Conservation (phyloP, 305 asterid species). For the Solanum hybrid region DNA sequence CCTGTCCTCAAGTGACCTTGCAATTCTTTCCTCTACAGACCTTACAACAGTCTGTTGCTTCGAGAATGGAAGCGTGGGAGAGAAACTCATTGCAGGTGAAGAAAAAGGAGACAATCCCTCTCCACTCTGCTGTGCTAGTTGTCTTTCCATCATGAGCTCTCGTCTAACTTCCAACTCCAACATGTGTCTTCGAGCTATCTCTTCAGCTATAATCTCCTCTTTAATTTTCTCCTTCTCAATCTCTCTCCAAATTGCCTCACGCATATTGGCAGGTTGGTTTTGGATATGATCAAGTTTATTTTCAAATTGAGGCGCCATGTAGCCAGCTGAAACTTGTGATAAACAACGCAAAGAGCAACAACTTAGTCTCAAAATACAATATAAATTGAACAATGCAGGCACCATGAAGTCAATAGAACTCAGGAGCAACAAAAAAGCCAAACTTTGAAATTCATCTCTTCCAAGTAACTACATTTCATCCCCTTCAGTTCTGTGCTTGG, state of each 20-base stretch:
- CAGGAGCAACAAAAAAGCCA: background rate
- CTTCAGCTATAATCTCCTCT: slow-evolving; percentile 41
- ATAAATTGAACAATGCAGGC: background rate
- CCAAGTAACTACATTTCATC: background rate
- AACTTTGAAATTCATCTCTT: background rate
- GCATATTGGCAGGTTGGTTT: slow-evolving; percentile 1
- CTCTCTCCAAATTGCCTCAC: slow-evolving; percentile 26
- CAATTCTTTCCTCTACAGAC: slow-evolving; percentile 20
- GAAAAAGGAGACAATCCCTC: slow-evolving; percentile 15
- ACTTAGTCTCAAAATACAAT: background rate
- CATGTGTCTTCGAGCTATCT: slow-evolving; percentile 33
- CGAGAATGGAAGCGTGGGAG: slow-evolving; percentile 5
- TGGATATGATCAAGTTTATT: slow-evolving; percentile 4
- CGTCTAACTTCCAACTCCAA: slow-evolving; percentile 52
- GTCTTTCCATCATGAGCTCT: slow-evolving; percentile 42
- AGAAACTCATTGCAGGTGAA: slow-evolving; percentile 8
- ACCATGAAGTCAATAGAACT: background rate
- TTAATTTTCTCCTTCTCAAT: slow-evolving; percentile 49
- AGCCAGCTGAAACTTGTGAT: slow-evolving; percentile 14
- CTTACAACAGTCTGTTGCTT: slow-evolving; percentile 15
- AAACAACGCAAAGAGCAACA: background rate
- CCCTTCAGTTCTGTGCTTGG: background rate
- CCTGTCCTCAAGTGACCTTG: slow-evolving; percentile 15
- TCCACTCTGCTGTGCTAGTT: slow-evolving; percentile 23
- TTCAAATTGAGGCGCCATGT: background rate